A percentile compares a stretch with the other conserved stretches of the same genome.
phyloP scores from a whole-genome alignment of 2,329 filamentous ascomycete species.

The Colletotrichum lini region DNA sequence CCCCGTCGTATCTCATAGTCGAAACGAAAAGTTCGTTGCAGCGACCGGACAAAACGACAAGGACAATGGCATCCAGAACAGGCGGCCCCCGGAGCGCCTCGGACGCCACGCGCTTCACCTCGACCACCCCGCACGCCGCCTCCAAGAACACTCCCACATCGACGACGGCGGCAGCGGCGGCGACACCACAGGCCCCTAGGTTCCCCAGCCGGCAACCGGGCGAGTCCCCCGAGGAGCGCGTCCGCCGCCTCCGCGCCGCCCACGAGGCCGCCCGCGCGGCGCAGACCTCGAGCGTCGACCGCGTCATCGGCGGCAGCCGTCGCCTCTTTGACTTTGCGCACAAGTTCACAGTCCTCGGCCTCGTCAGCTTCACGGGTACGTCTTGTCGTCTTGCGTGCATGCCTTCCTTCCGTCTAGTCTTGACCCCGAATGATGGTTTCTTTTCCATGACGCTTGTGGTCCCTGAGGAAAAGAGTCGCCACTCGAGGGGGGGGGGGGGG shows the following conservation, averaged over 20 bases:
- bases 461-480: background rate
- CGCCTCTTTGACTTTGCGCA: slow-evolving; percentile 70
- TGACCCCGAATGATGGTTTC: too few species aligned
- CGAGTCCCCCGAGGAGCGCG: slow-evolving; percentile 79
- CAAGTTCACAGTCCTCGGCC: slow-evolving; percentile 66
- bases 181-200: slow-evolving; percentile 26
- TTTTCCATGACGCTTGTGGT: too few species aligned
- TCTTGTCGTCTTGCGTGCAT: background rate
- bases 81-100: slow-evolving; percentile 77
- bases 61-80: slow-evolving; percentile 58
- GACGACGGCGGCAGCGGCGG: slow-evolving; percentile 45
- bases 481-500: fast-evolving
- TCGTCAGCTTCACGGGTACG: slow-evolving; percentile 71
- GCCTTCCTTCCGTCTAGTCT: too few species aligned
- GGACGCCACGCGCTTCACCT: slow-evolving; percentile 81
- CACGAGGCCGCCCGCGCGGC: slow-evolving; percentile 77
- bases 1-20: background rate
- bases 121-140: slow-evolving; percentile 72
- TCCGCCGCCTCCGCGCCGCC: slow-evolving; percentile 76
- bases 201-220: slow-evolving; percentile 49
- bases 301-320: slow-evolving; percentile 62
- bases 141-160: slow-evolving; percentile 67
- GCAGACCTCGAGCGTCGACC: slow-evolving; percentile 67
- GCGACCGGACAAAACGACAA: background rate
- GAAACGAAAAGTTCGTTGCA: background rate